These are phyloP conservation scores for Suhomyces faveliae DNA, from an alignment of 805 yeast genomes.

Conservation along the genomic window DNA sequence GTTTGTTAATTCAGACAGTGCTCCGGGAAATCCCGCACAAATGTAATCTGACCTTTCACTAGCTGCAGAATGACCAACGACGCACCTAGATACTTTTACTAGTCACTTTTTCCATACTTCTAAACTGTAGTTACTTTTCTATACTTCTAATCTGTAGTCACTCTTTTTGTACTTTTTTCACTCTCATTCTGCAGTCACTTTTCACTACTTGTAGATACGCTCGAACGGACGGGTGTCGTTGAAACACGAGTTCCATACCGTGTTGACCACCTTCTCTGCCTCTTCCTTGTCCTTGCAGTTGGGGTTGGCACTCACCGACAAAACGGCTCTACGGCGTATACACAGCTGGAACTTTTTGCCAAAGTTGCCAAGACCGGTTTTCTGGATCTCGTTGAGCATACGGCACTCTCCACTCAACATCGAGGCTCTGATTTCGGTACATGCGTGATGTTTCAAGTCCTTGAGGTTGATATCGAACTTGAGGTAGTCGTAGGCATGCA, in stretches of 20 bases:
- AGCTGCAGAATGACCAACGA: too few relatives aligned
- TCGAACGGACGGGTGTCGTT: slow-evolving; percentile 96
- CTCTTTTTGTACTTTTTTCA: not conserved
- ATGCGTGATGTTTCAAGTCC: slow-evolving; percentile 89
- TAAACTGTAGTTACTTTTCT: too few relatives aligned
- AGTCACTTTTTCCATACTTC: too few relatives aligned
- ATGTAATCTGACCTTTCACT: too few relatives aligned
- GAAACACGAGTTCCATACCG: slow-evolving; percentile 91
- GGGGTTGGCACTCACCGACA: slow-evolving; percentile 87
- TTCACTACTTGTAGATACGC: slow-evolving; percentile 70
- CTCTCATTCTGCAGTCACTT: too few relatives aligned
- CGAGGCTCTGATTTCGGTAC: slow-evolving; percentile 93
- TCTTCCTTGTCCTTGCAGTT: slow-evolving; percentile 67
- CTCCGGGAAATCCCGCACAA: too few relatives aligned
- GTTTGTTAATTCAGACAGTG: too few relatives aligned
- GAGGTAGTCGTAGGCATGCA: slow-evolving; percentile 89
- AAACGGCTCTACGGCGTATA: slow-evolving; percentile 81
- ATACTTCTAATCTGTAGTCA: too few relatives aligned
- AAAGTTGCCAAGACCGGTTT: slow-evolving; percentile 51
- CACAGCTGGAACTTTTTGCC: slow-evolving; percentile 88
- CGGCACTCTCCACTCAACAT: slow-evolving; percentile 94
- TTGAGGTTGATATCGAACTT: slow-evolving; percentile 86
- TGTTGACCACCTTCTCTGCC: slow-evolving; percentile 77
- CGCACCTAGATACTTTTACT: too few relatives aligned
- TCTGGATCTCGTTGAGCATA: slow-evolving; percentile 75